A percentile compares a stretch with the other conserved stretches of the same genome.
Conservation (phyloP, 2,329 filamentous ascomycete species). For the Coniochaeta prunicola region DNA sequence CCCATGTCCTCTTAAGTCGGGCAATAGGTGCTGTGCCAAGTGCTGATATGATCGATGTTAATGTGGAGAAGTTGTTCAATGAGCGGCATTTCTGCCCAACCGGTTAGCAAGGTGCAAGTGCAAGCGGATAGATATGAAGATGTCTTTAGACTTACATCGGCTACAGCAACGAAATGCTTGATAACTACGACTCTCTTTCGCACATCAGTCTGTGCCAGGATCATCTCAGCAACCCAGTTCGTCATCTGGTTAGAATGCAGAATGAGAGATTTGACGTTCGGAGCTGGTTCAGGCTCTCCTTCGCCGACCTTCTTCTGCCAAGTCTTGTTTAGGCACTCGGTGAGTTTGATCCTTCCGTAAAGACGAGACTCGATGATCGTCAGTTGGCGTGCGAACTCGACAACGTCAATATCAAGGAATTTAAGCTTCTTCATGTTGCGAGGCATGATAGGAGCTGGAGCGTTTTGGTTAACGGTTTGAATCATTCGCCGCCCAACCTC, state of each 20-base stretch:
- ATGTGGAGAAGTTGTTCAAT: conserved; percentile 93
- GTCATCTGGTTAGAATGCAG: conserved; percentile 97
- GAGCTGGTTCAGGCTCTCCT: conserved; percentile 75
- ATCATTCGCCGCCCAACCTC: conserved; percentile 84
- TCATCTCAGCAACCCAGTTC: conserved; percentile 99
- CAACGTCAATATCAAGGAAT: conserved; percentile 92
- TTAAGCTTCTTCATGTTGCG: conserved; percentile 99
- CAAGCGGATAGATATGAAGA: neutral
- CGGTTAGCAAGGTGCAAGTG: neutral
- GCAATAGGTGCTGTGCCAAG: conserved; percentile 92
- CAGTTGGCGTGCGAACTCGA: conserved; percentile 93
- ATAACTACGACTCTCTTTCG: conserved; percentile 96
- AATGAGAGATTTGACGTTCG: conserved; percentile 94
- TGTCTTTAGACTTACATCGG: conserved; percentile 61
- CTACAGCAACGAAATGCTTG: conserved; percentile 94
- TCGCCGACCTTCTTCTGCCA: conserved; percentile 94
- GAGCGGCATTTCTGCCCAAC: conserved; percentile 75
- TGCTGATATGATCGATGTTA: conserved; percentile 96
- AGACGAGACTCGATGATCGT: conserved; percentile 94
- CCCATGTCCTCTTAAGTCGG: conserved; percentile 88
- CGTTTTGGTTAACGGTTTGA: conserved; percentile 74
- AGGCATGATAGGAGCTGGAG: conserved; percentile 83
- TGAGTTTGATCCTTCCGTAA: conserved; percentile 92
- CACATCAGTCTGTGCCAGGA: conserved; percentile 86
- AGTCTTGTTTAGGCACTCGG: conserved; percentile 95